Evolutionary conservation across 169 alveolate genomes (phyloP).

Genomic region (Miamiensis avidus): DNA sequence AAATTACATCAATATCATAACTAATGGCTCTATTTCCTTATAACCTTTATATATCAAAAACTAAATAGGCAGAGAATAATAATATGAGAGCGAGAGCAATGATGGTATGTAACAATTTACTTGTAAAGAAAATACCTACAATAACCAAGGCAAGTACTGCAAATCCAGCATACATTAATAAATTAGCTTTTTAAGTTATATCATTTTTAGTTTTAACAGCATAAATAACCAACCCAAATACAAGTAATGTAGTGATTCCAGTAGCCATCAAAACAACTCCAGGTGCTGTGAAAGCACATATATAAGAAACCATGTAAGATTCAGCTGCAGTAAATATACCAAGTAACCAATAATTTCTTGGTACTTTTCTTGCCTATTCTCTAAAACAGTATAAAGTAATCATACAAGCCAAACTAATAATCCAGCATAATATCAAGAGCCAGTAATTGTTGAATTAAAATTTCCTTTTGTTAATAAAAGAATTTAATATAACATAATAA

Average conservation of each 20-base stretch:
- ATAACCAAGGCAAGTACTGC: slow-evolving; percentile 14
- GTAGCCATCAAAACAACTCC: slow-evolving; percentile 4
- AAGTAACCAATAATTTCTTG: slow-evolving; percentile 15
- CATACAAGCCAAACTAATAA: neutral
- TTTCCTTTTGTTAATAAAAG: neutral
- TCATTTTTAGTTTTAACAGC: slow-evolving; percentile 13
- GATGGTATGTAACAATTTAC: neutral
- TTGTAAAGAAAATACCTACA: neutral
- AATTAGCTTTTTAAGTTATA: slow-evolving; percentile 2
- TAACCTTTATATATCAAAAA: slow-evolving; percentile 19
- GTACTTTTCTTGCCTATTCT: slow-evolving; percentile 2
- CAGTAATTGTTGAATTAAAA: slow-evolving; percentile 3
- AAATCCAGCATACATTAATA: neutral
- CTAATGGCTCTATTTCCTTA: slow-evolving; percentile 8
- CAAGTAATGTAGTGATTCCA: slow-evolving; percentile 5
- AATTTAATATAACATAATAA: too few species aligned
- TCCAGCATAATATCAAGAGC: neutral
- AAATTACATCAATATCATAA: slow-evolving; percentile 21
- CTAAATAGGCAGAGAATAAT: slow-evolving; percentile 2
- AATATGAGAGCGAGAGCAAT: slow-evolving; percentile 14
- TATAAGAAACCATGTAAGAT: slow-evolving; percentile 9
- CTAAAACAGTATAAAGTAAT: slow-evolving; percentile 16
- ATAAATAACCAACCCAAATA: slow-evolving; percentile 1
- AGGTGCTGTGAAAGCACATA: slow-evolving; percentile 11
- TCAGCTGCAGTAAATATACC: slow-evolving; percentile 13